Evolutionary conservation across 495 filamentous ascomycete species (phyloP), one percentile per base, ranked within the genome.

Genomic region (Pseudevernia furfuracea): DNA sequence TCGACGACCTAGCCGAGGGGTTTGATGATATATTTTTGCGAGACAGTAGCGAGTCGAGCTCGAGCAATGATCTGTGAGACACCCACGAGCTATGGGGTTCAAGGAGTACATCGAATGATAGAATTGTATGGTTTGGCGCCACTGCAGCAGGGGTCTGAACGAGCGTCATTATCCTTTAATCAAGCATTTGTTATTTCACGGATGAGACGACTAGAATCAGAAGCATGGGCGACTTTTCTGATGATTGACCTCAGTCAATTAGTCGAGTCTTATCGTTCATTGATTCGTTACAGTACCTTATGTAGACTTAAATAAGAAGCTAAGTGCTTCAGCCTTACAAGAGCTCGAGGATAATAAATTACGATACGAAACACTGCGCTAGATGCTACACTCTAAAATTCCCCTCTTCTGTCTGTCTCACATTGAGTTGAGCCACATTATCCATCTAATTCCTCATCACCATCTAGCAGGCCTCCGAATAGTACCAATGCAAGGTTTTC

Each of bases 1-100:
- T 65, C 25, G 62, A 68, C 36, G 66, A 68, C 44, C 21, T 64
- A n/a, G 28, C 37, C 2, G 62, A 38, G 28, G 53, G 15, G 3
- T 39, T 59, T 41, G 56, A 64, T 43, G 55, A 59, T 21, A 55
- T 59, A 6, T 64, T 64, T 21, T 28, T 66, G n/a, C 48, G 56
- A 4, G 64, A 61, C 9, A 61, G 46, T 21, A 53, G 25, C 36
- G 32, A 41, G 11, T 25, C 37, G 21, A 58, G 6, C 17, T 66
- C 59, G 34, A 37, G 23, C 15, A 32, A 48, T 30, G 59, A 62
- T 4, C 17, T 44, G 30, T 55, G 38, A 64, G 32, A 44, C 9
- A 36, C 8, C 10, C 1, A 34, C 12, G 41, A 37, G 23, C 25
- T 53, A 43, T n/a, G 58, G 58, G n/a, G 11, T 34, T 2, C 12